These are phyloP conservation scores for Crotalaria pallida DNA, from an alignment of 306 rosid species.

Conservation along the genomic window DNA sequence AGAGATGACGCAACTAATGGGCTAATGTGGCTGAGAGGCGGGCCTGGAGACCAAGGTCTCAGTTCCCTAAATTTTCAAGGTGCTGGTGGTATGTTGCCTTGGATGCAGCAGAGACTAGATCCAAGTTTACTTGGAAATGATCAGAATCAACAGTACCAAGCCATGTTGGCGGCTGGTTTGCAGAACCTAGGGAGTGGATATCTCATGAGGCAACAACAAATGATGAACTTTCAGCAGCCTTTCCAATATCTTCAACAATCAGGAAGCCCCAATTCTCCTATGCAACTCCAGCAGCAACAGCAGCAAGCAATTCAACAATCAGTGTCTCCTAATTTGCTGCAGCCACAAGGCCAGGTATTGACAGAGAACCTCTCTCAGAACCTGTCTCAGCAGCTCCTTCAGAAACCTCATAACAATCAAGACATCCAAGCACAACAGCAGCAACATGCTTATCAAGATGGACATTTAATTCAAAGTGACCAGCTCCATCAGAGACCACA, in stretches of 20 bases:
- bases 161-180: slow-evolving; percentile 79
- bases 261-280: slow-evolving; percentile 42
- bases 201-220: slow-evolving; percentile 68
- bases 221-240: slow-evolving; percentile 79
- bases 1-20: slow-evolving; percentile 68
- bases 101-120: slow-evolving; percentile 92
- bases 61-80: slow-evolving; percentile 71
- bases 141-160: slow-evolving; percentile 78
- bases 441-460: slow-evolving; percentile 44
- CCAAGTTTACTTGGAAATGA: slow-evolving; percentile 61
- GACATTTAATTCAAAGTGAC: slow-evolving; percentile 49
- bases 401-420: slow-evolving; percentile 58
- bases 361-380: slow-evolving; percentile 63
- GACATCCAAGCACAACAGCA: slow-evolving; percentile 57
- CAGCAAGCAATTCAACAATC: slow-evolving; percentile 57
- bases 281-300: slow-evolving; percentile 71
- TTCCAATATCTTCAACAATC: slow-evolving; percentile 57
- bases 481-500: slow-evolving; percentile 64
- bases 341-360: slow-evolving; percentile 45
- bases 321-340: slow-evolving; percentile 46
- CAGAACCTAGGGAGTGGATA: slow-evolving; percentile 72
- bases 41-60: slow-evolving; percentile 59
- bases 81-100: slow-evolving; percentile 69
- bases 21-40: slow-evolving; percentile 83
- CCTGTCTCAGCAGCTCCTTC: slow-evolving; percentile 61